Evolutionary conservation across 2,329 filamentous ascomycete genomes (phyloP).

Genomic region (Nemania abortiva): DNA sequence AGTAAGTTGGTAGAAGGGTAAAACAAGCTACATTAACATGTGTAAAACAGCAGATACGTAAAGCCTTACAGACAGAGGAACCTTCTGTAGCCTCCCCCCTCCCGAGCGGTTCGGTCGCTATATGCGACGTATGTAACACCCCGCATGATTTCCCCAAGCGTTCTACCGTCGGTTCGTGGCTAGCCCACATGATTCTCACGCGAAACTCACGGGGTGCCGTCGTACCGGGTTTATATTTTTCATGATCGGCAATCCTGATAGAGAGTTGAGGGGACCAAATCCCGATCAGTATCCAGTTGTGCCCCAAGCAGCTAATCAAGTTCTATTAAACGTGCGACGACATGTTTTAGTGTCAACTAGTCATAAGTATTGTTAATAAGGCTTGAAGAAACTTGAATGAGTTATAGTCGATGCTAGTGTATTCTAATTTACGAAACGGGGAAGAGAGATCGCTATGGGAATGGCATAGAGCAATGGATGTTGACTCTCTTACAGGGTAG

Average conservation of each 20-base stretch:
- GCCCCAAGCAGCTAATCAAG: not conserved
- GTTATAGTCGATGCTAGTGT: too few relatives aligned
- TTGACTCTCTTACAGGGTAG: slow-evolving; percentile 9
- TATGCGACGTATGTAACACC: not conserved
- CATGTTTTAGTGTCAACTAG: too few relatives aligned
- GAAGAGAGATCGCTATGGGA: too few relatives aligned
- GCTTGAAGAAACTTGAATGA: too few relatives aligned
- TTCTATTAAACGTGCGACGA: too few relatives aligned
- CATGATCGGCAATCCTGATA: not conserved
- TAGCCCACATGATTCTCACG: not conserved
- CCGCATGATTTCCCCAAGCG: not conserved
- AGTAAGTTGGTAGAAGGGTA: not conserved
- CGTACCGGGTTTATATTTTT: not conserved
- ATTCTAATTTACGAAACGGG: too few relatives aligned
- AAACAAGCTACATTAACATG: not conserved
- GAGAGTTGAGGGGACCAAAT: not conserved
- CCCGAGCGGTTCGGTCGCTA: not conserved
- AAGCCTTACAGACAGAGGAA: not conserved
- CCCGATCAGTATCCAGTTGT: not conserved
- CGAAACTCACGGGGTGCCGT: not conserved
- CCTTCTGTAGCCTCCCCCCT: not conserved
- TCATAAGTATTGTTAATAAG: too few relatives aligned
- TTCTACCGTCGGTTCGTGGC: not conserved
- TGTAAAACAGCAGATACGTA: not conserved
- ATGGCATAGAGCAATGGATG: too few relatives aligned